phyloP scores from a whole-genome alignment of 768 basidiomycete species.

The Phaeotremella fagi region DNA sequence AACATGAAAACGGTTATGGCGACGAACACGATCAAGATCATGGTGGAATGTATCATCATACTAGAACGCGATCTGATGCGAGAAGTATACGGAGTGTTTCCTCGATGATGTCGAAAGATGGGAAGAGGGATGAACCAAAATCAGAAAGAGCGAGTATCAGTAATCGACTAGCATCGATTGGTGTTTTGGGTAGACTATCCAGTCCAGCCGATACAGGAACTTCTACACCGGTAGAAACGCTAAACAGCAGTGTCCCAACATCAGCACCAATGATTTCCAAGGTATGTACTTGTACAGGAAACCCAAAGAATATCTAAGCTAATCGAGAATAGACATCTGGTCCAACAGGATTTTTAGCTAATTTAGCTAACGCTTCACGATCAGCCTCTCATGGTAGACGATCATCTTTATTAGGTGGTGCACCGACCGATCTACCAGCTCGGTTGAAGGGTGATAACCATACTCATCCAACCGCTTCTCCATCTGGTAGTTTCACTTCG shows the following conservation, averaged over 20 bases:
- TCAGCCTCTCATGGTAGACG: constrained; percentile 21
- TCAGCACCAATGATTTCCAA: constrained; percentile 52
- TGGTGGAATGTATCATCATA: constrained; percentile 1
- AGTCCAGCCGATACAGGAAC: constrained; percentile 3
- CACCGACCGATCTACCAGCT: neutral
- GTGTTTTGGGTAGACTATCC: constrained; percentile 45
- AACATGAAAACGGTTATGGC: constrained; percentile 48
- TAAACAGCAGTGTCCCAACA: too few species aligned
- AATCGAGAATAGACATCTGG: too few species aligned
- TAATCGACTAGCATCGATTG: constrained; percentile 75
- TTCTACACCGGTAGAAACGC: constrained; percentile 55
- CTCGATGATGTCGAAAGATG: constrained; percentile 25
- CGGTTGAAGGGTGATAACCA: neutral
- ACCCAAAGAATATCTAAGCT: too few species aligned
- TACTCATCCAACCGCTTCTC: constrained; percentile 21
- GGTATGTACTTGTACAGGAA: too few species aligned
- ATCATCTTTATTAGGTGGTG: constrained; percentile 4
- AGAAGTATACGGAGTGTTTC: constrained; percentile 22
- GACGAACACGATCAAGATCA: constrained; percentile 23
- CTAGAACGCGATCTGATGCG: neutral
- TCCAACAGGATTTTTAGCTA: constrained; percentile 23
- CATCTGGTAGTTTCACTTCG: constrained; percentile 13
- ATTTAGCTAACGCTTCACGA: constrained; percentile 9
- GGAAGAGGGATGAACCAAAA: constrained; percentile 13
- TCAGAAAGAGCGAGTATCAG: constrained; percentile 64